Evolutionary conservation across 805 yeast species (phyloP), one percentile per base, ranked within the genome.

Genomic region (Saccharomycopsis javanensis): DNA sequence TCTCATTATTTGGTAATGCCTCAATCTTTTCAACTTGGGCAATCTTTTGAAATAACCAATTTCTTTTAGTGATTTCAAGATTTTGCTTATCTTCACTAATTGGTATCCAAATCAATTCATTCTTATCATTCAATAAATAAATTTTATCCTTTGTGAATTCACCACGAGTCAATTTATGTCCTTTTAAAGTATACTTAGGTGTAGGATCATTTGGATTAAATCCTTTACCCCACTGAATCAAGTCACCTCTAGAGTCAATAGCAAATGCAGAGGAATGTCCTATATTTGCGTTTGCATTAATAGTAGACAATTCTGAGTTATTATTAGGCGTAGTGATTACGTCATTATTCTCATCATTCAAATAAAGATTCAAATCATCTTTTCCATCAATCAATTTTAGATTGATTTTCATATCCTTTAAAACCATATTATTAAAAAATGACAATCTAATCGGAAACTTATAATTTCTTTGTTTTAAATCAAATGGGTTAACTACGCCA

Each of bases 141-240:
- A 80, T 68, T 7, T 68, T 68, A n/a, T 79, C 80, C 57, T 79
- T 79, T 11, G 91, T 81, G 45, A 80, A 68, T 52, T 74, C 71
- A 2, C 76, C 78, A 25, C 71, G 66, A 1, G 56, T 60, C 30
- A 85, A 65, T 7, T 76, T 67, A 61, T 79, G 74, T 6, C 82
- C 82, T 51, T 70, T 72, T 16, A 85, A 60, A 2, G 81, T 70
- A 23, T 65, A 57, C 51, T 64, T 57, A 2, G 78, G 76, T 1
- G 61, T 61, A 3, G 65, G 57, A 0, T 63, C 61, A 16, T 72
- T 68, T 15, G 63, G 58, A 48, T 69, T 65, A 55, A 65, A 66
- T 0, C 76, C 78, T 30, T 68, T 64, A n/a, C 82, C 81, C 87
- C 91, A 88, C 66, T 85, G 86, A 56, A 81, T 82, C 33, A 89